Evolutionary conservation across 768 basidiomycete genomes (phyloP).

Genomic region (Russula olivacea): DNA sequence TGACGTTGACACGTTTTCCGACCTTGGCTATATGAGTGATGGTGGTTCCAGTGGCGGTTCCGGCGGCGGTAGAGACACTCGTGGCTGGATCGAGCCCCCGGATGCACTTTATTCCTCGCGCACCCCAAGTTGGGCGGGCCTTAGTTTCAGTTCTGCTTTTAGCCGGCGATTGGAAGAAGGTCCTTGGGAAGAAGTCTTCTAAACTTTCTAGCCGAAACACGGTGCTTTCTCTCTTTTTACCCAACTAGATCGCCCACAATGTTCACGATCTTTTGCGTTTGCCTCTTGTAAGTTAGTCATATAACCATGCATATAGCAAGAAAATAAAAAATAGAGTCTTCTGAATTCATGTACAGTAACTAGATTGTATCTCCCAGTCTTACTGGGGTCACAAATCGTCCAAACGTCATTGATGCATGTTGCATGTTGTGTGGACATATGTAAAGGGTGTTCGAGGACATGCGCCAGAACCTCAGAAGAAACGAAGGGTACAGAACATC

Average conservation of each 20-base stretch:
- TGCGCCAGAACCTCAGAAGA: too few species aligned
- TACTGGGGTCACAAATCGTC: neutral
- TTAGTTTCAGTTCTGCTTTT: slow-evolving; percentile 42
- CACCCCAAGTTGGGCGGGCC: slow-evolving; percentile 28
- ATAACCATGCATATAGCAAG: neutral
- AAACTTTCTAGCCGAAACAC: neutral
- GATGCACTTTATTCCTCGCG: slow-evolving; percentile 14
- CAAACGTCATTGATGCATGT: too few species aligned
- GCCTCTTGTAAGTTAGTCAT: neutral
- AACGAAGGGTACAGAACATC: too few species aligned
- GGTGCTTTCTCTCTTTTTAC: neutral
- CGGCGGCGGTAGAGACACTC: slow-evolving; percentile 26
- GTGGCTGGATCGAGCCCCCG: slow-evolving; percentile 17
- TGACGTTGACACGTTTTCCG: slow-evolving; percentile 8
- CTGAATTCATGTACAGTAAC: neutral
- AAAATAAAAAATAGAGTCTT: neutral
- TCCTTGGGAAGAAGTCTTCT: slow-evolving; percentile 28
- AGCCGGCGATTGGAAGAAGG: slow-evolving; percentile 27
- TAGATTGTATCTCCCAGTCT: neutral
- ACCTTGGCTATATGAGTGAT: slow-evolving; percentile 9
- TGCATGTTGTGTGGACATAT: too few species aligned
- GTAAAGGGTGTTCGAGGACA: too few species aligned
- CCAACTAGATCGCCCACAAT: neutral
- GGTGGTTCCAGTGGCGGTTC: slow-evolving; percentile 8
- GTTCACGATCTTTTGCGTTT: neutral